Conservation (phyloP, 345 rosid species). For the thale cress (Arabidopsis thaliana) region DNA sequence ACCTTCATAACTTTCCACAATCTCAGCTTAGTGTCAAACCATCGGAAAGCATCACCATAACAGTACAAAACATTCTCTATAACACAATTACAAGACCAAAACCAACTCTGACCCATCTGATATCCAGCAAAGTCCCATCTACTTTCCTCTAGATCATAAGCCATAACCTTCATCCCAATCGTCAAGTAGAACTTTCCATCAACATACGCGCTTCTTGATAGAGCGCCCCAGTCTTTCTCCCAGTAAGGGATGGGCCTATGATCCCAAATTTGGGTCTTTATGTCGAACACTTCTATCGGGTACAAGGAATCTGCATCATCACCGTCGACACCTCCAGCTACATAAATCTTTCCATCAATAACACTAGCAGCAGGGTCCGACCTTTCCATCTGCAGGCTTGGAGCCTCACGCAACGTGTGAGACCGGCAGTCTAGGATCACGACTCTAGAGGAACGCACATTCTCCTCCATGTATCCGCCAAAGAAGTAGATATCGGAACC, state of each 20-base stretch:
- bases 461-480: constrained; percentile 60
- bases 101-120: constrained; percentile 61
- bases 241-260: not conserved
- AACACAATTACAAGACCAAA: constrained; percentile 45
- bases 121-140: constrained; percentile 57
- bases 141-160: constrained; percentile 50
- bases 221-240: not conserved
- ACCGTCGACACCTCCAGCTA: constrained; percentile 55
- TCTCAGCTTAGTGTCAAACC: constrained; percentile 50
- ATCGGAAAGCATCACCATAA: constrained; percentile 62
- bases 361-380: constrained; percentile 56
- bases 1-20: constrained; percentile 65
- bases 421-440: constrained; percentile 67
- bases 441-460: constrained; percentile 57
- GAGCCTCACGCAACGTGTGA: constrained; percentile 56
- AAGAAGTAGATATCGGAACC: constrained; percentile 56
- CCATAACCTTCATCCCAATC: constrained; percentile 49
- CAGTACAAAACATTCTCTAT: constrained; percentile 64
- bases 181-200: not conserved
- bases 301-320: constrained; percentile 17
- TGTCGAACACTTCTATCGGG: constrained; percentile 71
- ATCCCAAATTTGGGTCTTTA: constrained; percentile 49
- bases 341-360: constrained; percentile 56
- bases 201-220: not conserved
- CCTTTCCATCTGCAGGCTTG: constrained; percentile 57